Conservation (phyloP, 1,284 basidiomycete species). For the Cryptococcus floricola region DNA sequence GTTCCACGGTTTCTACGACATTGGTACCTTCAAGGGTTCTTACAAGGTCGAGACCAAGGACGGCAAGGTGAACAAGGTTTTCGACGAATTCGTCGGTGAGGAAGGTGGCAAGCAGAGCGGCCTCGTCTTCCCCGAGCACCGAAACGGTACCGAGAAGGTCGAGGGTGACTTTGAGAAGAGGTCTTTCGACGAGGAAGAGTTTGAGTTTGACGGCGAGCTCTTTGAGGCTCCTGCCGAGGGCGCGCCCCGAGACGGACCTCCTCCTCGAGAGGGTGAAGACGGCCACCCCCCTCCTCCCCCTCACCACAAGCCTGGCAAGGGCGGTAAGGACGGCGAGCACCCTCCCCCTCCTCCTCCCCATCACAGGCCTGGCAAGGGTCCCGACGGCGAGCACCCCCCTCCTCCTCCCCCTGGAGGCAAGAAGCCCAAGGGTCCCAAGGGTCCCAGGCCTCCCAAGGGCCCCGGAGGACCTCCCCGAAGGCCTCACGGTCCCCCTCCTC, state of each 20-base stretch:
- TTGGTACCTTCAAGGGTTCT: constrained; percentile 19
- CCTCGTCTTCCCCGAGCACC: constrained; percentile 16
- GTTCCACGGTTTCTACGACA: constrained; percentile 32
- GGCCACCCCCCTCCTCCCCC: constrained; percentile 9
- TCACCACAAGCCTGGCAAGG: no score
- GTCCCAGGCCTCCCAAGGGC: constrained; percentile 6
- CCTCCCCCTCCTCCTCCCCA: no score
- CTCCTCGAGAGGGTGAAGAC: constrained; percentile 3
- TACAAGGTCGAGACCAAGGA: constrained; percentile 13
- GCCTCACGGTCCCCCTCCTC: constrained; percentile 19
- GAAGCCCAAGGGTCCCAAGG: constrained; percentile 11
- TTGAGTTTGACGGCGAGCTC: background rate
- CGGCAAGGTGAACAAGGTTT: constrained; percentile 15
- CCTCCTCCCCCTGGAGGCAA: background rate
- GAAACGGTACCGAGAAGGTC: background rate
- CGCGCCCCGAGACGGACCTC: constrained; percentile 2
- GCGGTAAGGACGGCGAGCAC: background rate
- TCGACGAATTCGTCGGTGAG: constrained; percentile 18
- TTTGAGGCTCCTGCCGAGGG: background rate
- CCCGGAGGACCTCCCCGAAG: constrained; percentile 4
- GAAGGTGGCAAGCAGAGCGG: constrained; percentile 24
- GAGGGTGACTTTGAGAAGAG: background rate
- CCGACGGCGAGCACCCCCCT: background rate
- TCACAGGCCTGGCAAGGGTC: no score
- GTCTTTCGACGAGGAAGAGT: background rate